A percentile compares a stretch with the other conserved stretches of the same genome.
Conservation (phyloP, 148 eudicot species). For the Spergularia bocconei region DNA sequence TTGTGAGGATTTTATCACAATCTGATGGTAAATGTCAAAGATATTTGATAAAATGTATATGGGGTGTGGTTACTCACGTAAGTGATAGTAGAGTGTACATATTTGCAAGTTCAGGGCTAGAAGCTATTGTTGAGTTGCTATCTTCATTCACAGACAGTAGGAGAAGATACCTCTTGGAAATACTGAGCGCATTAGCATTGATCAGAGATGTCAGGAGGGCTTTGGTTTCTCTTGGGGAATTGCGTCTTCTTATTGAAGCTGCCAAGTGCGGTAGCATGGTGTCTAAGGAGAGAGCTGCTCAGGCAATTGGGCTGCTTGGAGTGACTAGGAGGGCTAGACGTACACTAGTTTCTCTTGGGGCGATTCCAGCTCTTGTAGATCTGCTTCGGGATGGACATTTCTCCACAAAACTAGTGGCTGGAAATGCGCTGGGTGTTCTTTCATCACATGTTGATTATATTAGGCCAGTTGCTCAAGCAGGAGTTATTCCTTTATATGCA, state of each 20-base stretch:
- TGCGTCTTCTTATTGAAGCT: constrained; percentile 43
- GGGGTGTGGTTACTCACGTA: constrained; percentile 40
- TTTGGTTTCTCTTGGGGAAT: constrained; percentile 31
- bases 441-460: constrained; percentile 52
- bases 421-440: constrained; percentile 59
- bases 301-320: constrained; percentile 57
- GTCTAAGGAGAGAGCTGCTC: constrained; percentile 62
- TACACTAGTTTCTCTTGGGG: constrained; percentile 39
- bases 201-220: constrained; percentile 42
- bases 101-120: constrained; percentile 38
- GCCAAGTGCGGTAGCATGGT: constrained; percentile 40
- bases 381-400: constrained; percentile 41
- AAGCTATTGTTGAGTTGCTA: constrained; percentile 35
- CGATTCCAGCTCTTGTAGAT: constrained; percentile 39
- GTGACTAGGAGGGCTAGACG: constrained; percentile 38
- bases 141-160: constrained; percentile 23
- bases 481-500: constrained; percentile 49
- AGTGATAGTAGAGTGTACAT: constrained; percentile 34
- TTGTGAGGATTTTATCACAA: constrained; percentile 35
- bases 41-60: constrained; percentile 43
- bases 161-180: constrained; percentile 40
- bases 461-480: constrained; percentile 44
- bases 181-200: constrained; percentile 50
- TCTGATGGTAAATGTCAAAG: constrained; percentile 34
- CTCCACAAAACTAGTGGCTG: constrained; percentile 44